These are phyloP conservation scores for Leucosporidium yakuticum DNA, from an alignment of 768 basidiomycete species.

Conservation along the genomic window DNA sequence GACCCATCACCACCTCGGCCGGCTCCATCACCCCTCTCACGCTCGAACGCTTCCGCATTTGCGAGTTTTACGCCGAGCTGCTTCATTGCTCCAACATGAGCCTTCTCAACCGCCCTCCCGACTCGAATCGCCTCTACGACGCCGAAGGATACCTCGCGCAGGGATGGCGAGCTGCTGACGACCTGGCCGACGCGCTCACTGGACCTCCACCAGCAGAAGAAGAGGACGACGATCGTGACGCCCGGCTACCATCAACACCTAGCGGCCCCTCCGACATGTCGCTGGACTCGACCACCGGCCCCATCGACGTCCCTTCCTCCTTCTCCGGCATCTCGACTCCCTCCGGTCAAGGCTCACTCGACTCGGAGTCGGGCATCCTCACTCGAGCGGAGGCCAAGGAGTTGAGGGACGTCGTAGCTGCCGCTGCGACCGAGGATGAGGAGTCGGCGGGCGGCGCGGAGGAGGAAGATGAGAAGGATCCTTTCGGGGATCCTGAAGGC, in stretches of 20 bases:
- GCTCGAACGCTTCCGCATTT: conserved; percentile 88
- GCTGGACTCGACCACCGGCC: conserved; percentile 1
- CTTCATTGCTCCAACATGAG: conserved; percentile 98
- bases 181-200: conserved; percentile 75
- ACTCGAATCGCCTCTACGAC: conserved; percentile 65
- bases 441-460: not conserved
- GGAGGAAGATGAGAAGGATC: conserved; percentile 5
- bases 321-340: conserved; percentile 22
- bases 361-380: conserved; percentile 26
- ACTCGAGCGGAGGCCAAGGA: conserved; percentile 23
- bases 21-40: conserved; percentile 73
- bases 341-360: conserved; percentile 19
- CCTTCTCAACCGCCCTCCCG: conserved; percentile 67
- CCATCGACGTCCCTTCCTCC: not conserved
- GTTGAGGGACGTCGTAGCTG: conserved; percentile 32
- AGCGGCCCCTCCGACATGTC: conserved; percentile 7
- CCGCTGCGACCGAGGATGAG: not conserved
- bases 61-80: conserved; percentile 93
- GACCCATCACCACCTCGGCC: conserved; percentile 65
- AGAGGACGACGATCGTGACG: not conserved
- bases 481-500: not conserved
- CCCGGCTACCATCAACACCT: not conserved
- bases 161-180: conserved; percentile 72
- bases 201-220: not conserved
- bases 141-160: conserved; percentile 71